phyloP scores from a whole-genome alignment of 768 basidiomycete species.

The Mycena vulgaris region DNA sequence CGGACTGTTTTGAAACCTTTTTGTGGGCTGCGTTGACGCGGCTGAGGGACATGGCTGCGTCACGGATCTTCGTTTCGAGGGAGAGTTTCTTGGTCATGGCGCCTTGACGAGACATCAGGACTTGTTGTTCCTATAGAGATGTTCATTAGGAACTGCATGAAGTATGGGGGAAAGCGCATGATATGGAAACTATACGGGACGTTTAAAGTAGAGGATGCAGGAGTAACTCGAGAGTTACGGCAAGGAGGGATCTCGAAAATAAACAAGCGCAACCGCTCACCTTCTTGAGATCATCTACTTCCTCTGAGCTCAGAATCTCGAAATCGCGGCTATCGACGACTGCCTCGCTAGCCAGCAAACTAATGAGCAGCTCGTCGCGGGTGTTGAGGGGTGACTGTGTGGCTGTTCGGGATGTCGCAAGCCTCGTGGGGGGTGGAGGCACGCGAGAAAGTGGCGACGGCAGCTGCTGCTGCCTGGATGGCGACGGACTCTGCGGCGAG shows the following conservation, averaged over 20 bases:
- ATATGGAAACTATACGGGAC: too few relatives aligned
- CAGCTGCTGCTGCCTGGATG: conserved; percentile 18
- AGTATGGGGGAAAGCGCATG: background rate
- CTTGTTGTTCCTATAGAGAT: conserved; percentile 75
- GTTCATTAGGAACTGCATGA: conserved; percentile 23
- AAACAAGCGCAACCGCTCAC: conserved; percentile 44
- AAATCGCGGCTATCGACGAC: conserved; percentile 91
- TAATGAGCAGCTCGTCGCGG: conserved; percentile 89
- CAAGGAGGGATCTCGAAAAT: conserved; percentile 6
- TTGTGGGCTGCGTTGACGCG: conserved; percentile 75
- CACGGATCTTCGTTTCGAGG: conserved; percentile 90
- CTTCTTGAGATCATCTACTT: conserved; percentile 69
- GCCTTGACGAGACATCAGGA: conserved; percentile 74
- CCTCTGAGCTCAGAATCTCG: conserved; percentile 75
- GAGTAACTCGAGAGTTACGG: background rate
- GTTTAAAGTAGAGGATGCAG: too few relatives aligned
- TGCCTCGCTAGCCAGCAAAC: conserved; percentile 93
- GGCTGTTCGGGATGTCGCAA: conserved; percentile 31
- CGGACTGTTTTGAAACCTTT: conserved; percentile 73
- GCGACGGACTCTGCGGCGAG: conserved; percentile 8
- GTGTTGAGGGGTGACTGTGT: conserved; percentile 55
- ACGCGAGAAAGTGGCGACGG: conserved; percentile 34
- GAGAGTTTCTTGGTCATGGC: conserved; percentile 82
- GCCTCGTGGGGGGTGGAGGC: conserved; percentile 32
- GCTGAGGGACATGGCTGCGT: conserved; percentile 84